Conservation (phyloP, 805 yeast species). For the Pichia kluyveri region DNA sequence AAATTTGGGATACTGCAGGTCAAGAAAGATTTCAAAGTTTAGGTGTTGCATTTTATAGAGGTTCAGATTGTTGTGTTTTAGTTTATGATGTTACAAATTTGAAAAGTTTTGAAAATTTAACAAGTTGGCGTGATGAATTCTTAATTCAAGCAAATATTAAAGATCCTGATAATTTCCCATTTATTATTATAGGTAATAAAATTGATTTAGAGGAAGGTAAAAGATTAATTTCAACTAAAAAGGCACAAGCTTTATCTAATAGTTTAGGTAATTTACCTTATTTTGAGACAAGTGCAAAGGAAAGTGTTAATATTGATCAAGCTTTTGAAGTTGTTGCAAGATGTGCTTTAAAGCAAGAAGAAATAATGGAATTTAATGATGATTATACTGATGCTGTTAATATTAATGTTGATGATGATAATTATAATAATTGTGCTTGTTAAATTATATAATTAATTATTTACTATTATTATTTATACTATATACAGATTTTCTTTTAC, state of each 20-base stretch:
- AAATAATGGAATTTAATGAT: constrained; percentile 80
- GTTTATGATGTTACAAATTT: constrained; percentile 94
- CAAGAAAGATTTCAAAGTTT: constrained; percentile 95
- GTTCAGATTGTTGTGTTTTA: constrained; percentile 95
- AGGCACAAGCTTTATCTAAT: constrained; percentile 34
- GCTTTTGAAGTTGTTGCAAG: constrained; percentile 95
- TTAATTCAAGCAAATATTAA: constrained; percentile 86
- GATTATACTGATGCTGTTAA: constrained; percentile 96
- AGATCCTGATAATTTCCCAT: constrained; percentile 93
- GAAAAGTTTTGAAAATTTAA: constrained; percentile 82
- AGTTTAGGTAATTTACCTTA: constrained; percentile 69
- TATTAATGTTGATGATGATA: constrained; percentile 81
- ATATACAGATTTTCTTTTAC: too few relatives aligned
- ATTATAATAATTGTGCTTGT: constrained; percentile 62
- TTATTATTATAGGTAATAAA: constrained; percentile 90
- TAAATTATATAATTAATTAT: neutral
- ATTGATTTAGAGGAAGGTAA: constrained; percentile 89
- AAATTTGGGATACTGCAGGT: constrained; percentile 98
- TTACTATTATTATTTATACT: too few relatives aligned
- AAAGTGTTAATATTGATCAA: constrained; percentile 86
- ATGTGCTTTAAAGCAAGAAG: constrained; percentile 93
- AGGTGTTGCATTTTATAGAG: constrained; percentile 95
- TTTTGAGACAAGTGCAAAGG: constrained; percentile 97
- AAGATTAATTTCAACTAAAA: constrained; percentile 55
- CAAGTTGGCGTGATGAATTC: constrained; percentile 93